phyloP scores from a whole-genome alignment of 768 basidiomycete genomes.

The Dentipellis sp. region DNA sequence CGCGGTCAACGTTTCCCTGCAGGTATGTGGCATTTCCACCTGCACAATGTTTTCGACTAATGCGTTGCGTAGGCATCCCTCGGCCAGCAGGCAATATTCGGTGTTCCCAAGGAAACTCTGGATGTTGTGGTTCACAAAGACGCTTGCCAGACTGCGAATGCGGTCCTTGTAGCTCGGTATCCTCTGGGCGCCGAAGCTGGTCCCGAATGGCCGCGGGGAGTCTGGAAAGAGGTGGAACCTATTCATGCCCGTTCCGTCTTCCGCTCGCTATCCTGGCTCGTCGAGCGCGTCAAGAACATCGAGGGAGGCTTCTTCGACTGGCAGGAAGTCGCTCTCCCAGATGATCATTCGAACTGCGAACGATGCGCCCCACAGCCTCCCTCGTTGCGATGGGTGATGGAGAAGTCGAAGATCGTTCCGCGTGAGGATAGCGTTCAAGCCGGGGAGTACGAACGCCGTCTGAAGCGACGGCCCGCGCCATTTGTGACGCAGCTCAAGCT shows the following conservation, averaged over 20 bases:
- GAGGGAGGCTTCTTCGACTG: constrained; percentile 57
- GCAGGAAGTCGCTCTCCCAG: constrained; percentile 44
- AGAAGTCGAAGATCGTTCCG: constrained; percentile 48
- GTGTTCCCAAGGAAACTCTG: constrained; percentile 48
- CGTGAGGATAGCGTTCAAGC: constrained; percentile 83
- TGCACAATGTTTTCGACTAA: background rate
- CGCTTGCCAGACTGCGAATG: constrained; percentile 67
- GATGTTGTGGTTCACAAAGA: constrained; percentile 43
- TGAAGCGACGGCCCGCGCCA: constrained; percentile 79
- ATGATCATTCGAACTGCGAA: constrained; percentile 48
- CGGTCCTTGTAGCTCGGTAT: constrained; percentile 70
- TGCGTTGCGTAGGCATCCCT: constrained; percentile 4
- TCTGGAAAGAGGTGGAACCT: constrained; percentile 79
- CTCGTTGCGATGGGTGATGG: constrained; percentile 61
- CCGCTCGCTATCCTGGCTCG: constrained; percentile 75
- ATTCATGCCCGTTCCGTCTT: constrained; percentile 79
- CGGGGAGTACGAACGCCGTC: constrained; percentile 78
- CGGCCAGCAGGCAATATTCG: constrained; percentile 50
- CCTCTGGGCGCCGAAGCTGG: constrained; percentile 64
- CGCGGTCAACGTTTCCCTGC: constrained; percentile 37
- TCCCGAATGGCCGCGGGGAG: constrained; percentile 65
- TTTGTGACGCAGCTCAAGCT: constrained; percentile 80
- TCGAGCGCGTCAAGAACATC: constrained; percentile 74
- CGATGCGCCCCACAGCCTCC: constrained; percentile 80
- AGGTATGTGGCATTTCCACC: constrained; percentile 30